Evolutionary conservation across 805 yeast genomes (phyloP).

Genomic region (Clavispora vitiphila): DNA sequence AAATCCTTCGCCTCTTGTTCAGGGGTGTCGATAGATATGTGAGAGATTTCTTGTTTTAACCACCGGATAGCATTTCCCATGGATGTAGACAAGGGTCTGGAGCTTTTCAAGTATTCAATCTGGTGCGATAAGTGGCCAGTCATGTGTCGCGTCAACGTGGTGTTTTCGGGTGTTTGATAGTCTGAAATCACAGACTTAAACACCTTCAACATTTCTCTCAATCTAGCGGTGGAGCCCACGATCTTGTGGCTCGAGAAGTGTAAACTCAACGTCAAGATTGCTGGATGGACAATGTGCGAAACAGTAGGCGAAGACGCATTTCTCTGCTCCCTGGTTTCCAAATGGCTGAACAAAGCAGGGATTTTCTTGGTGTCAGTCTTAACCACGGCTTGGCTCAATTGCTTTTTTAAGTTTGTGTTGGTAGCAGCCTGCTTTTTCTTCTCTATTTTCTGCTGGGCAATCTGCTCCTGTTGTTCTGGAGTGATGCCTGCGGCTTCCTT

Average conservation of each 20-base stretch:
- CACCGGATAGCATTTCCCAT: constrained; percentile 98
- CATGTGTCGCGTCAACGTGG: constrained; percentile 81
- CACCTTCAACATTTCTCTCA: constrained; percentile 77
- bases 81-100: constrained; percentile 85
- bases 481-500: constrained; percentile 63
- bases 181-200: constrained; percentile 76
- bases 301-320: constrained; percentile 49
- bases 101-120: constrained; percentile 84
- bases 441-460: constrained; percentile 39
- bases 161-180: constrained; percentile 79
- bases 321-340: constrained; percentile 76
- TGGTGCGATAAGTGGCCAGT: constrained; percentile 86
- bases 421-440: constrained; percentile 37
- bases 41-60: constrained; percentile 90
- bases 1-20: constrained; percentile 64
- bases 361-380: constrained; percentile 42
- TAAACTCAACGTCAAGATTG: constrained; percentile 70
- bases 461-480: constrained; percentile 40
- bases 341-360: constrained; percentile 70
- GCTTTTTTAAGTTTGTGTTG: constrained; percentile 49
- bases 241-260: constrained; percentile 78
- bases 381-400: constrained; percentile 47
- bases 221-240: constrained; percentile 86
- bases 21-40: constrained; percentile 65
- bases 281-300: constrained; percentile 78